Base-by-base conservation (phyloP, 129 eudicot species). In the Sambucus nigra region DNA sequence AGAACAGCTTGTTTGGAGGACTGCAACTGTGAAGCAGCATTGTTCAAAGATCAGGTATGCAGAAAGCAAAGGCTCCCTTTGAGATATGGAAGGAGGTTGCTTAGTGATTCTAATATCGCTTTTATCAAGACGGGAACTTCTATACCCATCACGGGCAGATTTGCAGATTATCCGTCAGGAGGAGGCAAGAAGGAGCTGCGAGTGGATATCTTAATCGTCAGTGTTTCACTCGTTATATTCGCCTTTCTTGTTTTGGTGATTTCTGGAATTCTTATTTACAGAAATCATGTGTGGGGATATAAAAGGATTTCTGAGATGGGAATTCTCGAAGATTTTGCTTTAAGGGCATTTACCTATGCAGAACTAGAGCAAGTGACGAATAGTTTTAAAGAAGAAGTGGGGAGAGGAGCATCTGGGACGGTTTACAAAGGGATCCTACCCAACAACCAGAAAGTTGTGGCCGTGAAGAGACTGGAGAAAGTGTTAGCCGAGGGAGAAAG, bases 381-480 rank as follows among this genome's bases (percentile, higher is more conserved):
- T 21, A 57, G 56, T 50, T 75, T 75, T 44, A 48, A 48, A 21
- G 73, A 75, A 60, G 73, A 64, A 38, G 3, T 75, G 40, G 81
- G 81, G 0, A 60, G 66, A 32, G 76, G 81, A 15, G 46, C 80
- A 0, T 76, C 61, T 18, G 81, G 81, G 53, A 51, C 65, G 5
- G 81, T 76, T 20, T 70, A 59, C 38, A 75, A 75, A 56, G 81
- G 73, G 4, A 14, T 26, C n/a, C 28, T 67, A 19, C 51, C n/a
- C 55, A 35, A 67, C 27, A 2, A 29, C 47, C 62, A 61, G 25
- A 64, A 66, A 28, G 38, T 25, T 1, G 69, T 75, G 25, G 80
- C 80, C 0, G 76, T 75, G 51, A 76, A 76, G 63, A 74, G 49
- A 35, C 38, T 76, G 31, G 27, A 53, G 21, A 53, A 6, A 57